These are phyloP conservation scores for Stromatinia cepivora DNA, from an alignment of 2,329 filamentous ascomycete genomes.

Conservation along the genomic window DNA sequence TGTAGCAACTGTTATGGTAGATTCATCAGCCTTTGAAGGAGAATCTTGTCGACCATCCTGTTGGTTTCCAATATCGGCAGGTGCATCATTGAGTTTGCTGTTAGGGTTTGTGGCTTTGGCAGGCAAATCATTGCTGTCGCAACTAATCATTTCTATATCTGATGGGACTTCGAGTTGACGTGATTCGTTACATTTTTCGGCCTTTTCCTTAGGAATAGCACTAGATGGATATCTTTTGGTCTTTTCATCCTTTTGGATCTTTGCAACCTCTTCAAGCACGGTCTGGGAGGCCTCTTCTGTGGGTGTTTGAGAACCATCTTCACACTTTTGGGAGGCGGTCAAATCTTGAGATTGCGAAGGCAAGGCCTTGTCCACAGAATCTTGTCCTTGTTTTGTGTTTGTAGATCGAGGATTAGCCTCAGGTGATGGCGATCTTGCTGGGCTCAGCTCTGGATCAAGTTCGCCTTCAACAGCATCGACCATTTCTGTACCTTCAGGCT, in stretches of 20 bases:
- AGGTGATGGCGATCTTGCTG: background rate
- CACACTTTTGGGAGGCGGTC: background rate
- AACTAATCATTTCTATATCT: background rate
- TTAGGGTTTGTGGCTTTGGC: background rate
- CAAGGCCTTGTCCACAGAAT: background rate
- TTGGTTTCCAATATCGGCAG: constrained; percentile 8
- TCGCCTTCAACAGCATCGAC: background rate
- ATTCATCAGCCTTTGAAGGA: background rate
- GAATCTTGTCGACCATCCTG: background rate
- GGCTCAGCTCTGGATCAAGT: background rate
- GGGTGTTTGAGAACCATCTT: background rate
- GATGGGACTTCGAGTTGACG: no score
- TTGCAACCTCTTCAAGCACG: background rate
- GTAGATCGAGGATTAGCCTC: background rate
- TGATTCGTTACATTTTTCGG: background rate
- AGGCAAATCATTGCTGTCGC: background rate
- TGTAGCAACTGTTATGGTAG: background rate
- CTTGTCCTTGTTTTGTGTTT: background rate
- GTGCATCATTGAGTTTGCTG: background rate
- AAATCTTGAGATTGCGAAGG: background rate
- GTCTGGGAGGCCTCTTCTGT: constrained; percentile 2
- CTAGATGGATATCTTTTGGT: constrained; percentile 2
- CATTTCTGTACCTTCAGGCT: constrained; percentile 9
- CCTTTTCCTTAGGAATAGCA: background rate
- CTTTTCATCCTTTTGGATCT: background rate